Conservation (phyloP, 176 grass and related monocot genomes). For the Ensete ventricosum region DNA sequence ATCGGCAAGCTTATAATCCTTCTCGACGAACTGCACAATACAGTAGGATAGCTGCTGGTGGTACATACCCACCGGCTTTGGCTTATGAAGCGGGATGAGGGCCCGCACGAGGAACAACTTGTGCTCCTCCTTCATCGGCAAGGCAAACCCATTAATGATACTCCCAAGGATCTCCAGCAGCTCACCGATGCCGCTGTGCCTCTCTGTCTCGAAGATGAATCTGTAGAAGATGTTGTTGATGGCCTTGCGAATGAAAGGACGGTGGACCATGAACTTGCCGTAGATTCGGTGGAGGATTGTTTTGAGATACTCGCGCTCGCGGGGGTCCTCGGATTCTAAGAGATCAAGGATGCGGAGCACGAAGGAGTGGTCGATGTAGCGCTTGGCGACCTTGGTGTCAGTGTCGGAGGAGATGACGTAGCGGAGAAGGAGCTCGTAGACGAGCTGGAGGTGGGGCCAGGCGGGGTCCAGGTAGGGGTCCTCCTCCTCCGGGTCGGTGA, state of each 20-base stretch:
- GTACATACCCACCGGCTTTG: slow-evolving; percentile 8
- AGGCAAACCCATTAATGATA: slow-evolving; percentile 16
- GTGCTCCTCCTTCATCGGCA: slow-evolving; percentile 19
- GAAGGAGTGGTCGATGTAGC: slow-evolving; percentile 18
- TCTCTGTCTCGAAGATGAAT: slow-evolving; percentile 17
- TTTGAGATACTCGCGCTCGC: slow-evolving; percentile 19
- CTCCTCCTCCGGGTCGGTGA: slow-evolving; percentile 14
- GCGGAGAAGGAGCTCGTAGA: slow-evolving; percentile 19
- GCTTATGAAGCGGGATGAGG: slow-evolving; percentile 10
- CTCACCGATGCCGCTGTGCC: slow-evolving; percentile 11
- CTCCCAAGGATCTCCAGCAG: slow-evolving; percentile 17
- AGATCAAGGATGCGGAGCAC: slow-evolving; percentile 13
- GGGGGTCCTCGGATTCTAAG: slow-evolving; percentile 17
- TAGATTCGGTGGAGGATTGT: slow-evolving; percentile 20
- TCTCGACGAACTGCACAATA: slow-evolving; percentile 15
- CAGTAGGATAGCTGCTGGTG: slow-evolving; percentile 21
- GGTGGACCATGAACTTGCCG: slow-evolving; percentile 19
- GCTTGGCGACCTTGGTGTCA: slow-evolving; percentile 18
- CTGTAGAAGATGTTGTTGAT: slow-evolving; percentile 19
- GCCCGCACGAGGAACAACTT: slow-evolving; percentile 14
- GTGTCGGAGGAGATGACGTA: slow-evolving; percentile 15
- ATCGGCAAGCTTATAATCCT: slow-evolving; percentile 18
- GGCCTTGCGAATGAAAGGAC: slow-evolving; percentile 19
- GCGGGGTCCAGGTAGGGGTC: slow-evolving; percentile 9
- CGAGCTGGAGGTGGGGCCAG: slow-evolving; percentile 13